Evolutionary conservation across 2,329 filamentous ascomycete genomes (phyloP), one percentile per base, ranked within the genome.

Genomic region (Neopestalotiopsis rosae): DNA sequence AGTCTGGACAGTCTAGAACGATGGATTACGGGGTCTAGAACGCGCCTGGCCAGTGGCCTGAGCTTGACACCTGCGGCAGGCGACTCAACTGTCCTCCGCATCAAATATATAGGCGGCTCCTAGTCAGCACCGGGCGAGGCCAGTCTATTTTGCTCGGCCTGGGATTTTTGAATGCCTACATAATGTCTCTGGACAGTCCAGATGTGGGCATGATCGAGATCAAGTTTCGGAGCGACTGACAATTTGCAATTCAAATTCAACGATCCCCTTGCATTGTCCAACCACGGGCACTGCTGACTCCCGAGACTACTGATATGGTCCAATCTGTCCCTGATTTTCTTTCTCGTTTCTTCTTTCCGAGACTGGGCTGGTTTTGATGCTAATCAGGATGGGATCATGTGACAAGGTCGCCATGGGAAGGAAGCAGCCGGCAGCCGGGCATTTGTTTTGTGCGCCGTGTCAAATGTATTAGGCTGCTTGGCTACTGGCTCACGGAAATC

Each of bases 71-170:
- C 45, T 52, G 45, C 45, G 45, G 45, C 45, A n/a, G 17, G 45
- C 45, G 45, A 52, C 45, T 52, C 45, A 52, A 17, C 17, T n/a
- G 6, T 20, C 20, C 45, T 52, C 45, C 45, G 45, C 45, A 52
- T 52, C 45, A 52, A 9, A 52, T 52, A 52, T 52, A 52, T 52
- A 52, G 45, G 45, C 45, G 45, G 45, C 45, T 52, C 45, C n/a
- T 52, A 52, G 45, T 52, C 45, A 52, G 45, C 45, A 52, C 45
- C n/a, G 45, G 24, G 45, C 45, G 45, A 52, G 45, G 45, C 45
- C 45, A 17, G 17, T 52, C 45, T 10, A 52, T 52, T 52, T 52
- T 38, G 34, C 45, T 52, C 45, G 45, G 45, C 45, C 20, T 52
- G 45, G 17, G 45, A n/a, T 52, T 52, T 17, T 17, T n/a, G 9